These are phyloP conservation scores for Paspalum vaginatum DNA, from an alignment of 176 grass and related monocot species.

Conservation along the genomic window DNA sequence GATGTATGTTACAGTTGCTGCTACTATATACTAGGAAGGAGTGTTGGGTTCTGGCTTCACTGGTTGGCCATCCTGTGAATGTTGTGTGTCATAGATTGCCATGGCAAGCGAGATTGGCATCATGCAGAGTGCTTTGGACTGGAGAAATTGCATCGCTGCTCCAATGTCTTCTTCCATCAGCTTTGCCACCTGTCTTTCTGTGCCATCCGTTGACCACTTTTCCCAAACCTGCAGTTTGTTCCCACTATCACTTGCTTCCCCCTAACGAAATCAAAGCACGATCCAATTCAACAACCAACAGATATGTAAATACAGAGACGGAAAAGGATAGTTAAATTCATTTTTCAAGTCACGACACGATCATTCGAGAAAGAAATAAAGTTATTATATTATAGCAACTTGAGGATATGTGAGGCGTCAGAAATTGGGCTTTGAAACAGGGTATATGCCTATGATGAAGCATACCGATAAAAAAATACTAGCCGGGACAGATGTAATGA, in stretches of 20 bases:
- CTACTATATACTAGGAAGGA: conserved; percentile 72
- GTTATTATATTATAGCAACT: not conserved
- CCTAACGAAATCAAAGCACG: conserved; percentile 63
- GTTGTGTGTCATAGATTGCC: conserved; percentile 94
- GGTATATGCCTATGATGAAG: not conserved
- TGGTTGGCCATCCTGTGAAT: conserved; percentile 66
- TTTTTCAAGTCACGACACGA: not conserved
- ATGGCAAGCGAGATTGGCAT: conserved; percentile 97
- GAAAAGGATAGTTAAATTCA: conserved; percentile 33
- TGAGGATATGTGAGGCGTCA: not conserved
- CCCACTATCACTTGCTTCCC: conserved; percentile 83
- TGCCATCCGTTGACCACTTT: conserved; percentile 98
- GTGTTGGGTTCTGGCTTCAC: conserved; percentile 94
- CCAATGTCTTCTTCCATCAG: conserved; percentile 96
- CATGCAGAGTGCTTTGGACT: conserved; percentile 98
- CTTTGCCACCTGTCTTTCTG: conserved; percentile 91
- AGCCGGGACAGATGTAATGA: not conserved
- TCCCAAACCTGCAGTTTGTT: conserved; percentile 92
- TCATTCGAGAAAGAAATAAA: conserved; percentile 34
- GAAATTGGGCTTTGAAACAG: conserved; percentile 8
- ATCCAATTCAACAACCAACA: conserved; percentile 52
- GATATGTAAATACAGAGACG: conserved; percentile 31
- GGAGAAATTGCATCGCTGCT: conserved; percentile 95
- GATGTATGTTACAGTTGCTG: conserved; percentile 41
- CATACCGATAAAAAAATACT: not conserved